Evolutionary conservation across 495 filamentous ascomycete genomes (phyloP).

Genomic region (Thermochaetoides thermophila): DNA sequence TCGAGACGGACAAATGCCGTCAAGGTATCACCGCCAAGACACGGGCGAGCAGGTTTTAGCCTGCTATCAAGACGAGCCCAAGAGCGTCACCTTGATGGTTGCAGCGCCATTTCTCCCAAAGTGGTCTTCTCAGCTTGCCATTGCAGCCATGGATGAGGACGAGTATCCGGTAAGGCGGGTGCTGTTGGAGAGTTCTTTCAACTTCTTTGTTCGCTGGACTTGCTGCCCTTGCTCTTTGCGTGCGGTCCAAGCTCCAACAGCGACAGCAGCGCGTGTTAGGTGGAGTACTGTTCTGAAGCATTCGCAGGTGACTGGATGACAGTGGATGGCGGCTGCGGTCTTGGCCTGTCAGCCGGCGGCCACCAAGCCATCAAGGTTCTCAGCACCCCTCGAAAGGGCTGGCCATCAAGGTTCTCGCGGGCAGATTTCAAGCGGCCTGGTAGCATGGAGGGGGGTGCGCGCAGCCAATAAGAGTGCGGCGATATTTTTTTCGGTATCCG

Average conservation of each 20-base stretch:
- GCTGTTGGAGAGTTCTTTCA: background rate
- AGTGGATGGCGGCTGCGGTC: background rate
- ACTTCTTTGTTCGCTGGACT: background rate
- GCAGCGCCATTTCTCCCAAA: too few species aligned
- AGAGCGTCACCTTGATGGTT: too few species aligned
- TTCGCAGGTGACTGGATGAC: background rate
- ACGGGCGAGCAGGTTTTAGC: background rate
- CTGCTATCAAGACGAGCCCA: too few species aligned
- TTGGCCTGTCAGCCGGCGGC: background rate
- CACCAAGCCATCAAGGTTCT: slow-evolving; percentile 10
- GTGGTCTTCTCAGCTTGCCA: too few species aligned
- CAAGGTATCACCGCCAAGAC: slow-evolving; percentile 1
- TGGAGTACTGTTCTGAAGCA: background rate
- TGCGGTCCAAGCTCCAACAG: too few species aligned
- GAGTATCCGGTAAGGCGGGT: too few species aligned
- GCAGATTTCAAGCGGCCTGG: slow-evolving; percentile 7
- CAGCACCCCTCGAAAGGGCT: background rate
- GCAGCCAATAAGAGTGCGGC: slow-evolving; percentile 5
- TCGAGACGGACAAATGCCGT: too few species aligned
- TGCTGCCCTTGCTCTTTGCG: too few species aligned
- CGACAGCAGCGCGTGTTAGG: too few species aligned
- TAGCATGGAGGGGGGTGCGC: too few species aligned
- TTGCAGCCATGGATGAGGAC: too few species aligned
- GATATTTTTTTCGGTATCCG: slow-evolving; percentile 3
- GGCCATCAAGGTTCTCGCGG: slow-evolving; percentile 6